Evolutionary conservation across 257 asterid species (phyloP).

Genomic region (Anisodus tanguticus): DNA sequence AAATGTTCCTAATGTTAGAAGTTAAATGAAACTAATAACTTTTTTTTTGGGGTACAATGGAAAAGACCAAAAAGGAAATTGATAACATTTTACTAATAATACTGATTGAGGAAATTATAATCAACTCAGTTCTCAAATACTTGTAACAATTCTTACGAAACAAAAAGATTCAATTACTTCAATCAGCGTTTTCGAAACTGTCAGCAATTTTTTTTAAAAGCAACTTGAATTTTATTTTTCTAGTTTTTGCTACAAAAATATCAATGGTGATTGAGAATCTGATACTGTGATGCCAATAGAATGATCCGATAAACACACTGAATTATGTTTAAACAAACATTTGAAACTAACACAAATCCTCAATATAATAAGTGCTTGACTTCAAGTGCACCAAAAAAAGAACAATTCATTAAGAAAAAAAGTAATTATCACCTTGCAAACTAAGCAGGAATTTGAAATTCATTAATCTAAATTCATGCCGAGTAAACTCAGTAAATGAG

Average conservation of each 20-base stretch:
- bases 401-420: neutral
- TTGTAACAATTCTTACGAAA: neutral
- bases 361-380: neutral
- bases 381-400: neutral
- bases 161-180: neutral
- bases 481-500: neutral
- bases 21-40: neutral
- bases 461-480: neutral
- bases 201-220: neutral
- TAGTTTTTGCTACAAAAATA: neutral
- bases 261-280: neutral
- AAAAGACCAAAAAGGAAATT: neutral
- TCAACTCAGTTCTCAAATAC: neutral
- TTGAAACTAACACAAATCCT: neutral
- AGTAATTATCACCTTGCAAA: too few relatives aligned
- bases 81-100: neutral
- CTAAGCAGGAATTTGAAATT: neutral
- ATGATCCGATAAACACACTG: neutral
- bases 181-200: neutral
- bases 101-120: neutral
- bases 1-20: neutral
- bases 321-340: neutral
- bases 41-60: too few relatives aligned
- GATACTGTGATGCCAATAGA: neutral
- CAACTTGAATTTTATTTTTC: neutral